phyloP scores from a whole-genome alignment of 371 early-diverging fungal genomes.

The Mycotypha africana region DNA sequence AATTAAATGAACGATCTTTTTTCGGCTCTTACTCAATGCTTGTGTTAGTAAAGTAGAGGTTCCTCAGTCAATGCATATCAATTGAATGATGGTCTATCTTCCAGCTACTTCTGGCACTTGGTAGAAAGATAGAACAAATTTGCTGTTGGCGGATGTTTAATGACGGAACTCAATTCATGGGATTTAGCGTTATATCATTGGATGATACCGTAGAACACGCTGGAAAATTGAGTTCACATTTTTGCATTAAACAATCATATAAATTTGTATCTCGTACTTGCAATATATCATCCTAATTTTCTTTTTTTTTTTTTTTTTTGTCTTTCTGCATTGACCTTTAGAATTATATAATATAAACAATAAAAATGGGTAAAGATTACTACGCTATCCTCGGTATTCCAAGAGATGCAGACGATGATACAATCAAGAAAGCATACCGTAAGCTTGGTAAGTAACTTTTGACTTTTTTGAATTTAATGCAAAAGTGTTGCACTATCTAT shows the following conservation, averaged over 20 bases:
- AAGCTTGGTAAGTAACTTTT: slow-evolving; percentile 53
- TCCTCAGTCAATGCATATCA: too few species aligned
- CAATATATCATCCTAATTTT: slow-evolving; percentile 1
- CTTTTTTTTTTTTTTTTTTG: slow-evolving; percentile 1
- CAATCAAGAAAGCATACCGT: slow-evolving; percentile 90
- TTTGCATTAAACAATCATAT: not conserved
- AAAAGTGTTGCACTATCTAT: not conserved
- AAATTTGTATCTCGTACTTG: too few species aligned
- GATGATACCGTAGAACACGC: slow-evolving; percentile 7
- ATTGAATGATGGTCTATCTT: too few species aligned
- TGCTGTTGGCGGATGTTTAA: too few species aligned
- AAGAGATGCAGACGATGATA: slow-evolving; percentile 78
- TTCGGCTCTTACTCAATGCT: too few species aligned
- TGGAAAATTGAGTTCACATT: slow-evolving; percentile 8
- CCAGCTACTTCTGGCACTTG: not conserved
- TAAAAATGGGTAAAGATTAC: slow-evolving; percentile 86
- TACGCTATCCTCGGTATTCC: slow-evolving; percentile 77
- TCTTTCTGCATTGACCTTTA: slow-evolving; percentile 6
- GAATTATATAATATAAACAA: not conserved
- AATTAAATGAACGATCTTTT: too few species aligned
- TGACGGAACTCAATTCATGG: slow-evolving; percentile 2
- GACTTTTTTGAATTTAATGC: not conserved
- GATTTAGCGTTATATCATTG: slow-evolving; percentile 8
- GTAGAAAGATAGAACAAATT: not conserved
- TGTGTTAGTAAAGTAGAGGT: too few species aligned